Conservation (phyloP, 345 rosid genomes). For the Salix arbutifolia region DNA sequence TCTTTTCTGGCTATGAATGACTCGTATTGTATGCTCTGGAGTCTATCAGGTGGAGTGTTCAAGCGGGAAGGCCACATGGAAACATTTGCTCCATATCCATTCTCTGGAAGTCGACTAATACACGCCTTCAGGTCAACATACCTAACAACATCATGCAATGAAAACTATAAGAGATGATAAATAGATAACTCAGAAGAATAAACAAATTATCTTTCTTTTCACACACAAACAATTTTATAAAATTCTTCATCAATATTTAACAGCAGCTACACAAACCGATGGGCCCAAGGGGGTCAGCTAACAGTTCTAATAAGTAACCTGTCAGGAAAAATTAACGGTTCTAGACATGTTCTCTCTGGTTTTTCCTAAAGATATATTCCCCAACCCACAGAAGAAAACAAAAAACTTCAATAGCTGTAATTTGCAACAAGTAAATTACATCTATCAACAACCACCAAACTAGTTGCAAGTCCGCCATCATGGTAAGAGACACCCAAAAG, state of each 20-base stretch:
- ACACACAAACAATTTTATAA: neutral
- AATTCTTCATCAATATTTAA: neutral
- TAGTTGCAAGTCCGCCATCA: neutral
- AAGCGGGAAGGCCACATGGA: constrained; percentile 80
- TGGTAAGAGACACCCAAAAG: neutral
- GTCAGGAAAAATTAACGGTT: neutral
- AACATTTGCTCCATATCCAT: constrained; percentile 78
- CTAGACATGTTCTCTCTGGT: neutral
- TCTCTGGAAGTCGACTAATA: constrained; percentile 70
- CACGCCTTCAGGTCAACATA: constrained; percentile 82
- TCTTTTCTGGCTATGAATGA: constrained; percentile 86
- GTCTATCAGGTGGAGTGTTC: constrained; percentile 81
- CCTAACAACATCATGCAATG: constrained; percentile 36
- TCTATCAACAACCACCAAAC: neutral
- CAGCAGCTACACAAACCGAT: neutral
- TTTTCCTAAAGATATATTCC: neutral
- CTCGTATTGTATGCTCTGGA: constrained; percentile 77
- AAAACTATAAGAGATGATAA: constrained; percentile 1
- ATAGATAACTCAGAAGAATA: constrained; percentile 9
- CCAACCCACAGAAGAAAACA: neutral
- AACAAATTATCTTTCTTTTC: neutral
- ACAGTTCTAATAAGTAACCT: neutral
- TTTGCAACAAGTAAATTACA: neutral
- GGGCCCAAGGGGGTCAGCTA: neutral
- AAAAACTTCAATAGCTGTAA: neutral